A percentile compares a stretch with the other conserved stretches of the same genome.
These are phyloP conservation scores for Vitis amurensis DNA, from an alignment of 164 flowering plant genomes.

Conservation along the genomic window DNA sequence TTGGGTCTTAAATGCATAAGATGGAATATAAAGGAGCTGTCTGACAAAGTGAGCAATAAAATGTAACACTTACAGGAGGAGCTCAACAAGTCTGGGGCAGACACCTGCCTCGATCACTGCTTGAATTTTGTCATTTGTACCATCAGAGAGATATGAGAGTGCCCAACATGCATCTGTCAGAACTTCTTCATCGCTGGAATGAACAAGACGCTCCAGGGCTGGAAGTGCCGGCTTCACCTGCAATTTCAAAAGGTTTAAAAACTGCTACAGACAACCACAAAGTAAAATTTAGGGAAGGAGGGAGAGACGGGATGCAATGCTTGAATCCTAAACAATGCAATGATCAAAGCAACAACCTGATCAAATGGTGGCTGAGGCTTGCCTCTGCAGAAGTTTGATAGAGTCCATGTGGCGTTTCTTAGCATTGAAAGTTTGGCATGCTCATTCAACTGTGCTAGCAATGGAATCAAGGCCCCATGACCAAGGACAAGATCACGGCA, in stretches of 20 bases:
- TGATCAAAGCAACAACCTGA: slow-evolving; percentile 36
- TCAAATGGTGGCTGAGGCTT: slow-evolving; percentile 79
- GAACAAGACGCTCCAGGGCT: slow-evolving; percentile 60
- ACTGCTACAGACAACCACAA: background rate
- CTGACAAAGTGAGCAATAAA: background rate
- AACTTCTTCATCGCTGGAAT: slow-evolving; percentile 72
- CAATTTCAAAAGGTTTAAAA: slow-evolving; percentile 8
- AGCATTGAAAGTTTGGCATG: slow-evolving; percentile 77
- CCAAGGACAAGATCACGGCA: slow-evolving; percentile 74
- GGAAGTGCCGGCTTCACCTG: slow-evolving; percentile 77
- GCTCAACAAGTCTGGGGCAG: slow-evolving; percentile 65
- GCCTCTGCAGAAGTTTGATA: slow-evolving; percentile 79
- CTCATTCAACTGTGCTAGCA: slow-evolving; percentile 69
- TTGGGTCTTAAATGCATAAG: background rate
- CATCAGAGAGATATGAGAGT: slow-evolving; percentile 67
- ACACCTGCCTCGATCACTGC: slow-evolving; percentile 78
- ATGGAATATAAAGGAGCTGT: background rate
- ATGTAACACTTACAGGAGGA: slow-evolving; percentile 51
- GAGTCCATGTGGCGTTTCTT: slow-evolving; percentile 79
- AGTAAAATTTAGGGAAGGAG: no score
- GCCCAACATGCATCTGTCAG: slow-evolving; percentile 81
- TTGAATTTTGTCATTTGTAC: slow-evolving; percentile 70
- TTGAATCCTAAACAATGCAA: background rate
- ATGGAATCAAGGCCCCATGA: slow-evolving; percentile 59
- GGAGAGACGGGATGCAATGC: no score